Evolutionary conservation across 768 basidiomycete genomes (phyloP).

Genomic region (Termitomyces sp.): DNA sequence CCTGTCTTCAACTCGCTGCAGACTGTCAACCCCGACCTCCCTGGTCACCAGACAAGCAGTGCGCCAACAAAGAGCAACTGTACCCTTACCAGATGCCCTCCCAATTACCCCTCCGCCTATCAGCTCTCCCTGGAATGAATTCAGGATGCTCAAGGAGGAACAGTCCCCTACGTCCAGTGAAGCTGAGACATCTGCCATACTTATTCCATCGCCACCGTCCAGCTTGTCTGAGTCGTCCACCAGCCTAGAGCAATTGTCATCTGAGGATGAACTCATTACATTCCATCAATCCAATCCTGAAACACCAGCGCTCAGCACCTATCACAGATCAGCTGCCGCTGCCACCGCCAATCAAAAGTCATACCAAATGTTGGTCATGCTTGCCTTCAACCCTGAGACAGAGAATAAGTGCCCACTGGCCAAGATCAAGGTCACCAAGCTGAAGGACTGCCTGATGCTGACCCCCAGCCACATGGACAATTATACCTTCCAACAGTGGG

Average conservation of each 20-base stretch:
- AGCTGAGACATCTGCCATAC: neutral
- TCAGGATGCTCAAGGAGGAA: no score
- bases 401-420: neutral
- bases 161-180: no score
- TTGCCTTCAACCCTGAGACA: neutral
- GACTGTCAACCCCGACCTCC: no score
- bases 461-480: neutral
- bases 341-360: neutral
- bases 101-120: no score
- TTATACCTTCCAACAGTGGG: neutral
- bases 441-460: neutral
- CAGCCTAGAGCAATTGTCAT: no score
- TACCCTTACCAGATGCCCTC: no score
- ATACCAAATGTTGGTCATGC: neutral
- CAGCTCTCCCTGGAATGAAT: no score
- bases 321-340: neutral
- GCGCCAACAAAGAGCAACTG: no score
- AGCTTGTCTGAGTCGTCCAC: neutral
- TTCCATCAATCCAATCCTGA: neutral
- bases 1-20: no score
- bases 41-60: no score
- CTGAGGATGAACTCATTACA: no score
- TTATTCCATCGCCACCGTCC: neutral
- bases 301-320: neutral
- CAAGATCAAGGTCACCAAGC: no score